phyloP scores from a whole-genome alignment of 1,284 basidiomycete genomes.

The Moesziomyces sp. region DNA sequence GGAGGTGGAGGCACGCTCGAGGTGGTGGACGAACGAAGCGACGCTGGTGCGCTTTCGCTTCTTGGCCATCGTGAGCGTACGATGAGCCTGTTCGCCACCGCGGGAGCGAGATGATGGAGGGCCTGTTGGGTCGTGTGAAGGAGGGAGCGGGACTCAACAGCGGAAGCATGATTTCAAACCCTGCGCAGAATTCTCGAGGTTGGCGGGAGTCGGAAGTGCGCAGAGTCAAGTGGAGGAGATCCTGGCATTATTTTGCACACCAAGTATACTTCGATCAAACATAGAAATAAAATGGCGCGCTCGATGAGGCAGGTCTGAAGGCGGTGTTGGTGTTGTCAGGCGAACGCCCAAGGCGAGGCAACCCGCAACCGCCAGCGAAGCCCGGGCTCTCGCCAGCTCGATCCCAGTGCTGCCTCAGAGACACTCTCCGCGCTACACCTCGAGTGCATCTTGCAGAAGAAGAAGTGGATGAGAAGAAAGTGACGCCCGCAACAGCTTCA shows the following conservation, averaged over 20 bases:
- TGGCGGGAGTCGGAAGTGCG: slow-evolving; percentile 3
- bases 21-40: slow-evolving; percentile 9
- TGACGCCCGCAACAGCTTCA: no score
- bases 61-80: slow-evolving; percentile 12
- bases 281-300: not conserved
- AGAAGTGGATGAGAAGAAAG: no score
- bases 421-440: no score
- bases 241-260: not conserved
- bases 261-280: not conserved
- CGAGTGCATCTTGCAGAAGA: no score
- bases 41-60: slow-evolving; percentile 30
- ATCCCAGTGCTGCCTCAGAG: not conserved
- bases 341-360: no score
- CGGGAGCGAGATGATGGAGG: not conserved
- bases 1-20: not conserved
- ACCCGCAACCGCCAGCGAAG: not conserved
- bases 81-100: not conserved
- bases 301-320: slow-evolving; percentile 8
- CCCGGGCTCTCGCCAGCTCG: not conserved
- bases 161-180: no score
- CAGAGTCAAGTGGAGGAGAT: not conserved
- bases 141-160: no score
- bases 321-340: not conserved
- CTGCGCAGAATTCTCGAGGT: no score
- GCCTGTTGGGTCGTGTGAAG: not conserved